Base-by-base conservation (phyloP, 2,329 filamentous ascomycete species). In the Lecanicillium sp. region DNA sequence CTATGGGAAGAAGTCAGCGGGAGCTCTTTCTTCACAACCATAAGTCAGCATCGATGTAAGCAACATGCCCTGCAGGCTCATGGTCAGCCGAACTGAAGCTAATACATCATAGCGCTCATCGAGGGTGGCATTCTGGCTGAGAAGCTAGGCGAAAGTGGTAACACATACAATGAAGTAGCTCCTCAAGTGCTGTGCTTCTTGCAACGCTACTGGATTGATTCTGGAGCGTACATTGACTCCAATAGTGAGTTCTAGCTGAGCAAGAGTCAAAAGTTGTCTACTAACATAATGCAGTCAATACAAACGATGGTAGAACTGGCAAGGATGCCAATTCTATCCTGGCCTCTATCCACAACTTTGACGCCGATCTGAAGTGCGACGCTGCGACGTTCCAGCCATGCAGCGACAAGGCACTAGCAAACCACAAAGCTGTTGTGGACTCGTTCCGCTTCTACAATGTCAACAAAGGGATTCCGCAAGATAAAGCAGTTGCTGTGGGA, bases 1-100 rank as follows among this genome's bases (percentile, higher is more conserved):
- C 70, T 94, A 3, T 92, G 86, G 86, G 86, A 92, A 56, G 86
- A 92, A 56, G 75, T 89, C 12, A 65, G 68, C 17, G 83, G 84
- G 29, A 80, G 75, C 16, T 88, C 83, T 1, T 92, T 89, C 66
- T 94, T 90, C 60, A 92, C 85, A 2, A 63, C 79, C 22, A 75
- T 78, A 3, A 71, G 73, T 29, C 77, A 84, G 43, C 78, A 90
- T 54, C 76, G 85, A 48, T 71, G 78, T 50, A 53, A 71, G 44
- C 58, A 17, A 14, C 16, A 17, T 16, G 13, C n/a, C n/a, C n/a
- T n/a, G n/a, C 11, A 25, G 22, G 22, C 11, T 7, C 22, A 7
- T 25, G 7, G 11, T n/a, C 9, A 11, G 11, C 13, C 9, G 17
- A 16, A 17, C 15, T 11, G 14, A 9, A 2, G 4, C 22, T 38